Evolutionary conservation across 768 basidiomycete genomes (phyloP).

Genomic region (Rhodotorula babjevae): DNA sequence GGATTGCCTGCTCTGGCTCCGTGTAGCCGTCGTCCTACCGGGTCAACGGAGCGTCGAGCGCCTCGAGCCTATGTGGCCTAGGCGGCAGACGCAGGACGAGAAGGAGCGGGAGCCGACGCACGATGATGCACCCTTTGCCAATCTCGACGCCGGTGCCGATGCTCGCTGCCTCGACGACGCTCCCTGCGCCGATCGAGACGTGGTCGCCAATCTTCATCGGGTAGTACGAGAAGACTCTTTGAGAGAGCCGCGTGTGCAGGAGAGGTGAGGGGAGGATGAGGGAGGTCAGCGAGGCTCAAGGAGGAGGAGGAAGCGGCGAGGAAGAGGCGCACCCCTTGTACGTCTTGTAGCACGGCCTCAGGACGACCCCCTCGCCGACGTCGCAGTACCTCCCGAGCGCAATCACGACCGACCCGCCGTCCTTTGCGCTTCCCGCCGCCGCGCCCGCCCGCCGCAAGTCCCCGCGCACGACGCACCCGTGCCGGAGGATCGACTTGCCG

Average conservation of each 20-base stretch:
- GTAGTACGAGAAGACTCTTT: slow-evolving; percentile 63
- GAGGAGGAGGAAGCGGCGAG: not conserved
- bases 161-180: slow-evolving; percentile 86
- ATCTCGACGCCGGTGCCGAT: slow-evolving; percentile 93
- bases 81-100: not conserved
- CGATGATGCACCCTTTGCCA: slow-evolving; percentile 91
- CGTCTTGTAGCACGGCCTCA: slow-evolving; percentile 54
- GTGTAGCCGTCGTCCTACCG: not conserved
- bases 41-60: too few species aligned
- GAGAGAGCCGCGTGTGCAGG: not conserved
- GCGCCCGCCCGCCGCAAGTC: slow-evolving; percentile 77
- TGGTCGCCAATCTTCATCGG: slow-evolving; percentile 96
- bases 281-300: too few species aligned
- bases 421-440: slow-evolving; percentile 53
- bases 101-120: slow-evolving; percentile 49
- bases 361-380: slow-evolving; percentile 80
- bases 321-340: slow-evolving; percentile 48
- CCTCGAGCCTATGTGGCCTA: not conserved
- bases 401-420: slow-evolving; percentile 64
- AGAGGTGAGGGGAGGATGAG: not conserved
- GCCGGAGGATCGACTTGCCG: slow-evolving; percentile 92
- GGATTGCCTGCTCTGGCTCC: not conserved
- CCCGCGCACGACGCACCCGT: slow-evolving; percentile 82
- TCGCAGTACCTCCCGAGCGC: slow-evolving; percentile 88
- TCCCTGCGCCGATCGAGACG: slow-evolving; percentile 85